Conservation (phyloP, 2,329 filamentous ascomycete genomes). For the Claviceps pazoutovae region DNA sequence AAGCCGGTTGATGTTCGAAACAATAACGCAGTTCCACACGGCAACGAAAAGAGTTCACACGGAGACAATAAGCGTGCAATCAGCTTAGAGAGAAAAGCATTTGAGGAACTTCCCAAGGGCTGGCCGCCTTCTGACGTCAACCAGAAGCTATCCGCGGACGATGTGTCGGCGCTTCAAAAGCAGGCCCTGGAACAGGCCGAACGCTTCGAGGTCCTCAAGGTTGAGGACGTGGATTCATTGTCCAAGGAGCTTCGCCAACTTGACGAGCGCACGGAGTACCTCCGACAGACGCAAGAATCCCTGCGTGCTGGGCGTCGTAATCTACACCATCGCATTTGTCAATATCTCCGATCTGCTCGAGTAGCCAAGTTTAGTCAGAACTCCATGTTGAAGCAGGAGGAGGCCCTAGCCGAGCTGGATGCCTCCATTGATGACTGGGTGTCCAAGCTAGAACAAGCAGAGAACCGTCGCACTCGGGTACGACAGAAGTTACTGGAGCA, state of each 20-base stretch:
- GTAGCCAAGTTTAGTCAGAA: constrained; percentile 60
- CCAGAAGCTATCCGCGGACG: constrained; percentile 30
- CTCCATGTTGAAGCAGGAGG: constrained; percentile 65
- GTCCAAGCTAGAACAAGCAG: constrained; percentile 63
- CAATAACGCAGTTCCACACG: constrained; percentile 24
- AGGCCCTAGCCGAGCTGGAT: constrained; percentile 64
- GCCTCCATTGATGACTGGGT: constrained; percentile 70
- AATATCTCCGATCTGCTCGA: constrained; percentile 58
- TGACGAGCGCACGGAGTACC: constrained; percentile 67
- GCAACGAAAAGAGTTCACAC: constrained; percentile 17
- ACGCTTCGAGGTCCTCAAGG: constrained; percentile 49
- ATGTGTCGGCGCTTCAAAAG: constrained; percentile 38
- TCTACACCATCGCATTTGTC: constrained; percentile 63
- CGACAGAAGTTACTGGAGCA: constrained; percentile 72
- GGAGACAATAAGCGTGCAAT: constrained; percentile 24
- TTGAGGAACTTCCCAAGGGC: constrained; percentile 47
- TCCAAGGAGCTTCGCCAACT: constrained; percentile 61
- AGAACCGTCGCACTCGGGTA: constrained; percentile 61
- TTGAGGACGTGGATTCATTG: constrained; percentile 48
- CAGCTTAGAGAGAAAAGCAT: constrained; percentile 41
- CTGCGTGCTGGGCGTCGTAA: constrained; percentile 63
- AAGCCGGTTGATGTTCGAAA: constrained; percentile 33
- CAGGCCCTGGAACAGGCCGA: constrained; percentile 49
- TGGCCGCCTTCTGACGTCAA: constrained; percentile 39
- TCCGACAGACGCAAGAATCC: constrained; percentile 62